phyloP scores from a whole-genome alignment of 2,329 filamentous ascomycete species.

The Plectosphaerella cucumerina region DNA sequence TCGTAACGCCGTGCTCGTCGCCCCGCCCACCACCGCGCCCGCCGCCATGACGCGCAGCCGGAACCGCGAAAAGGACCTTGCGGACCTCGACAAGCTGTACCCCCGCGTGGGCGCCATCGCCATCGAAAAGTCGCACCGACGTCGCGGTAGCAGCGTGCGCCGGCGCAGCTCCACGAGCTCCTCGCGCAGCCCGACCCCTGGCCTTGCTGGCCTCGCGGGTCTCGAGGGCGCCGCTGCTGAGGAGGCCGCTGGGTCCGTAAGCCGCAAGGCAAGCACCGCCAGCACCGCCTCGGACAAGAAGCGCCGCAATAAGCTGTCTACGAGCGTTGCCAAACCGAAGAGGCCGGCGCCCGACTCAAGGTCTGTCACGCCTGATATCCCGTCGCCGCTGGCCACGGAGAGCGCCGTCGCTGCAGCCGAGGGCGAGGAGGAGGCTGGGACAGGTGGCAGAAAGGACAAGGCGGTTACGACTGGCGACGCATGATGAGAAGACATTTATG shows the following conservation, averaged over 20 bases:
- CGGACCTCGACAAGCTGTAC: conserved; percentile 15
- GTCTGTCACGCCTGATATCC: conserved; percentile 50
- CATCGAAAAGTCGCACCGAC: conserved; percentile 41
- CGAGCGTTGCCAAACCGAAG: conserved; percentile 32
- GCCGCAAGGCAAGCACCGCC: conserved; percentile 42
- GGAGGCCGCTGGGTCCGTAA: conserved; percentile 26
- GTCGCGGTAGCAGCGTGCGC: conserved; percentile 44
- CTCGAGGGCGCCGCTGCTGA: conserved; percentile 23
- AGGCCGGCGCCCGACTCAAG: conserved; percentile 42
- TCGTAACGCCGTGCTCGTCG: conserved; percentile 24
- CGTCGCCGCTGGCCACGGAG: conserved; percentile 49
- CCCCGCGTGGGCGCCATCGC: conserved; percentile 34
- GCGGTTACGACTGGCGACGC: background rate
- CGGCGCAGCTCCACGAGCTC: conserved; percentile 50
- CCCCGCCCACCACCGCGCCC: conserved; percentile 10
- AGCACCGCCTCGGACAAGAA: conserved; percentile 45
- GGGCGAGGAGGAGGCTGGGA: conserved; percentile 3
- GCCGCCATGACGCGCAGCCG: conserved; percentile 29
- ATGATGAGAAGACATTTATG: background rate
- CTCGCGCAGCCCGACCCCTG: conserved; percentile 45
- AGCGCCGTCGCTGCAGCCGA: conserved; percentile 28
- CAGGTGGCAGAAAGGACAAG: background rate
- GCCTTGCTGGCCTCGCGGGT: conserved; percentile 41
- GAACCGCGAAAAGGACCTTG: conserved; percentile 3
- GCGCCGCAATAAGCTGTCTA: conserved; percentile 44